Evolutionary conservation across 192 early-diverging fungal species (phyloP), one percentile per base, ranked within the genome.

Genomic region (Backusella sp.): DNA sequence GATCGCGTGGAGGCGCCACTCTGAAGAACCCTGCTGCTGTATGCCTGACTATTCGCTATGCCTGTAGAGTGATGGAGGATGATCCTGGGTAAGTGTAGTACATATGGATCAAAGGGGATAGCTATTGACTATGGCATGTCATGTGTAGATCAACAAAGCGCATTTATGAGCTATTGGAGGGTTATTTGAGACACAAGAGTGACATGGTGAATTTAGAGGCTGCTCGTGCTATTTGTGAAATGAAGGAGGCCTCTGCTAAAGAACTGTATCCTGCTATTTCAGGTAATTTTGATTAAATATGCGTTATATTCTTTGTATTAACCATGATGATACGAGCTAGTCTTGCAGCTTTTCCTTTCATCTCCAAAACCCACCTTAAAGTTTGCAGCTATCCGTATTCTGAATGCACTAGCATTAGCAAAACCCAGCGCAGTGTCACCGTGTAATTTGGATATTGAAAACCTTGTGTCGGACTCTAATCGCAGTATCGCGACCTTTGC

Each of bases 161-260:
- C n/a, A 80, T 99, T 77, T 95, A 96, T 77, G 91, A 94, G 66
- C 78, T 94, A 72, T 83, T 99, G 73, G 95, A 98, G 79, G 91
- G 91, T 21, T 97, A 91, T 91, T 85, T 98, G 44, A 85, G 94
- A 73, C 96, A 98, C 83, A 95, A 96, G 83, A 97, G 92, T 74
- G 98, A 99, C 76, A 98, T 99, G 95, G 97, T 99, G 44, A 95
- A 95, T 72, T 91, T 96, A 74, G 98, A 99, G 84, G 96, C 98
- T 17, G 97, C 97, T 56, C 92, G 96, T 59, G 96, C 98, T 6
- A 95, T 98, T 78, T 98, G 97, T 84, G 92, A 95, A 68, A 90
- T 99, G 73, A 86, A 84, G 36, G 91, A 96, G 69, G 94, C 93
- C 7, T 93, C 90, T 14, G 79, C 80, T 59, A 96, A 95, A 83